Percentiles rank a stretch among this genome's conserved stretches.
phyloP scores from a whole-genome alignment of 768 basidiomycete species.

The Lactarius sp. region DNA sequence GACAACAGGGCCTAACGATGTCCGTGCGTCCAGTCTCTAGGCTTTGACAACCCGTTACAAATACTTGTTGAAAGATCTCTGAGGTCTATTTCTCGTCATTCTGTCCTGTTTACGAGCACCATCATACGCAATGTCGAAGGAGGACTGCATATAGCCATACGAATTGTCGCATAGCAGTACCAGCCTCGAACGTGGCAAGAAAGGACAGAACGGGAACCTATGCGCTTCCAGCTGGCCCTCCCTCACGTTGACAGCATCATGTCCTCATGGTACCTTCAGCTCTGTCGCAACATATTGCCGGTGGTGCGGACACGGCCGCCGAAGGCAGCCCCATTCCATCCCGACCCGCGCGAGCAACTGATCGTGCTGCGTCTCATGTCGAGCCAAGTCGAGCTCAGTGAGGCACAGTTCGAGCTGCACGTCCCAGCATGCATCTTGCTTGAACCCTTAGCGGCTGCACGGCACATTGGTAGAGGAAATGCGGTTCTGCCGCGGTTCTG shows the following conservation, averaged over 20 bases:
- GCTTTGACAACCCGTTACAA: too few relatives aligned
- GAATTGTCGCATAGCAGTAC: background rate
- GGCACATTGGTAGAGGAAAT: background rate
- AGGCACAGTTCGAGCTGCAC: conserved; percentile 16
- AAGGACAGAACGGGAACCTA: background rate
- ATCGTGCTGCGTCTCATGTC: conserved; percentile 5
- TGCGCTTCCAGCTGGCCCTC: conserved; percentile 7
- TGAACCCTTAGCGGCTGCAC: background rate
- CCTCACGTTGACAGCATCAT: background rate
- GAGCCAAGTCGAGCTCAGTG: conserved; percentile 6
- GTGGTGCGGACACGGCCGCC: background rate
- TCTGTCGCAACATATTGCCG: conserved; percentile 13
- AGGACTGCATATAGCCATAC: conserved; percentile 13
- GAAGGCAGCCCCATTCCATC: background rate
- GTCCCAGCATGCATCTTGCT: conserved; percentile 5
- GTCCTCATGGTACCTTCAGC: conserved; percentile 5
- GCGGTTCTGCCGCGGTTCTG: background rate
- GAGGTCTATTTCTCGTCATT: conserved; percentile 9
- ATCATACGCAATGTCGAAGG: background rate
- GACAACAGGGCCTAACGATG: conserved; percentile 4
- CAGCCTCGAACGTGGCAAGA: background rate
- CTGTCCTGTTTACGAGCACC: conserved; percentile 12
- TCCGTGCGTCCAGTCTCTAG: too few relatives aligned
- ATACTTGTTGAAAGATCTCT: background rate
- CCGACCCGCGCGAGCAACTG: conserved; percentile 8